A percentile compares a stretch with the other conserved stretches of the same genome.
Conservation (phyloP, 1,139 yeast genomes). For the Yamadazyma buinensis region DNA sequence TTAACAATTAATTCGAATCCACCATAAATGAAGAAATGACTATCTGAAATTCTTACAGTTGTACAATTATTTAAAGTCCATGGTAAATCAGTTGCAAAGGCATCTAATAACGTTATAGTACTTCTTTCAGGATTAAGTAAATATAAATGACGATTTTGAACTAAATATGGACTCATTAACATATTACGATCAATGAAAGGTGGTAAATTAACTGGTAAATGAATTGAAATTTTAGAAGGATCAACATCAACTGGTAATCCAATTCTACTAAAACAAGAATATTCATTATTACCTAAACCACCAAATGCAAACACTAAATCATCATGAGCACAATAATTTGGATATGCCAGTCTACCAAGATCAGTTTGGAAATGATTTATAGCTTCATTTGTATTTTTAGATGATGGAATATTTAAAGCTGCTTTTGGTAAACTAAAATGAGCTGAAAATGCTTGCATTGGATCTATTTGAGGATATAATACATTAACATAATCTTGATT, state of each 20-base stretch:
- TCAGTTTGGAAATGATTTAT: slow-evolving; percentile 12
- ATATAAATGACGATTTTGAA: slow-evolving; percentile 24
- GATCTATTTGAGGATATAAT: slow-evolving; percentile 13
- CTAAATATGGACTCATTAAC: slow-evolving; percentile 33
- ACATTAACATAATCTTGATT: slow-evolving; percentile 5
- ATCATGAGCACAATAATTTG: slow-evolving; percentile 30
- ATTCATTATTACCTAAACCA: slow-evolving; percentile 25
- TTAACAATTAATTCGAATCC: slow-evolving; percentile 32
- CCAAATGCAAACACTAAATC: slow-evolving; percentile 38
- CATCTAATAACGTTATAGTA: slow-evolving; percentile 30
- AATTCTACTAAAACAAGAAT: slow-evolving; percentile 21
- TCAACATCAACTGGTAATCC: slow-evolving; percentile 35
- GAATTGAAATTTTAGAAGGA: slow-evolving; percentile 30
- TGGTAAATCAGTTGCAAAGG: slow-evolving; percentile 21
- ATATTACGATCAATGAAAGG: slow-evolving; percentile 36
- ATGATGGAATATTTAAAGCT: slow-evolving; percentile 22
- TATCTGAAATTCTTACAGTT: slow-evolving; percentile 29
- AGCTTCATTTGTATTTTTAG: slow-evolving; percentile 9
- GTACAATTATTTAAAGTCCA: slow-evolving; percentile 26
- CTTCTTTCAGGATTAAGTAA: slow-evolving; percentile 31
- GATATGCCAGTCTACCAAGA: slow-evolving; percentile 30
- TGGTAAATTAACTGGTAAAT: slow-evolving; percentile 39
- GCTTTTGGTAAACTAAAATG: slow-evolving; percentile 28
- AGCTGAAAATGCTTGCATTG: slow-evolving; percentile 26
- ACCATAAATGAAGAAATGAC: slow-evolving; percentile 40